Base-by-base conservation (phyloP, 805 yeast species). In the Saccharomyces paradoxus region DNA sequence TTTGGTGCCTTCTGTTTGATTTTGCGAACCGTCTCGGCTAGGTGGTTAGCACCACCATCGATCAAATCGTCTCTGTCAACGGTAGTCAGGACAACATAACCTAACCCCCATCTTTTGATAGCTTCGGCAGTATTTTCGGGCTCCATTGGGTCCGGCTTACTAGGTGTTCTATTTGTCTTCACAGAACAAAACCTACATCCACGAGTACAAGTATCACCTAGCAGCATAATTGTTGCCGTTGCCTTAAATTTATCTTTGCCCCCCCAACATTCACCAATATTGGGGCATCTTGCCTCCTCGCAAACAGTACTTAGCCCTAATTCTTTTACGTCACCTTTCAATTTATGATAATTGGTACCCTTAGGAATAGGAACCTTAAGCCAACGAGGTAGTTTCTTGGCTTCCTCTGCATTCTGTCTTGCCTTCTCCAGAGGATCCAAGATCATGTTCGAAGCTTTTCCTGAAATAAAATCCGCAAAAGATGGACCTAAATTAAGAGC, bases 231-330 rank as follows among this genome's bases (percentile, higher is more conserved):
- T 1, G 99, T 94, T 3, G 99, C 97, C 59, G 89, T 92, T 6
- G 92, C 82, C 69, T 91, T 86, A 27, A 75, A 70, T 52, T 70
- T 81, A 63, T 80, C 83, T 64, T 84, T 82, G 30, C 99, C 99
- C 54, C 99, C 98, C 99, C 99, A 94, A 72, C 99, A 94, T 70
- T 94, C 99, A 52, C 98, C 97, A 58, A 94, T 94, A 70, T 94
- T 94, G n/a, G 99, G 99, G 73, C 99, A 94, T 67, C 94, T 86
- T 4, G 99, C 99, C 67, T 94, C 99, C 71, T 94, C 98, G 73
- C 99, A 94, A 30, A 94, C 99, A 0, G 99, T 94, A 41, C 96
- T 86, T 51, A 94, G 75, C 59, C 89, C 89, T 56, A 94, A 75
- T 55, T 96, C 97, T 57, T 89, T 79, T 32, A 94, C 84, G 66